Base-by-base conservation (phyloP, 495 filamentous ascomycete genomes). In the Lepidopterella palustris region DNA sequence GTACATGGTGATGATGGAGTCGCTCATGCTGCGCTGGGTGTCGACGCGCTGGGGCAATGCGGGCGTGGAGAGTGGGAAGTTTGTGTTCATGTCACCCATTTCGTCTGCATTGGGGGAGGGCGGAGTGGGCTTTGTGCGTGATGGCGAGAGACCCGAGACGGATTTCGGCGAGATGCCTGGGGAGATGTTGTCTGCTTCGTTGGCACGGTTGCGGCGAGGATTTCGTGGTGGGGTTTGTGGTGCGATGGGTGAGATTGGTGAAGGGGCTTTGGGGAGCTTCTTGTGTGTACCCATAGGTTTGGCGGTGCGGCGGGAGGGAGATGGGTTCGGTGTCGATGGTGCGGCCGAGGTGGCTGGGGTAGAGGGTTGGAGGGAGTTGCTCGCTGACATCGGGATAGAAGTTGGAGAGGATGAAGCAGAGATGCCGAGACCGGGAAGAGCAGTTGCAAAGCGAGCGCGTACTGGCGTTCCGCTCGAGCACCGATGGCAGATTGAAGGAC, bases 51-150 rank as follows among this genome's bases (percentile, higher is more conserved):
- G 59, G 11, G 61, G 65, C 4, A 58, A 53, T 5, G 61, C 61
- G 29, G 64, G 64, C 15, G 60, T 67, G 20, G 52, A 40, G 4
- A 67, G 50, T n/a, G 64, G 60, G 39, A 63, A 60, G 20, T 63
- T 60, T n/a, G 57, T 63, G 9, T 51, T 60, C 48, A 63, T 31
- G 26, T 60, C 64, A 13, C 53, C 64, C 26, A 57, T 58, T 24
- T 58, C 57, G 13, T 67, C 64, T 35, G 59, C 60, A 21, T 62
- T 59, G 6, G 63, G 63, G 11, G 63, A 62, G 23, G 63, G 59
- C 10, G 63, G 63, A 35, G 64, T 61, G 23, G 61, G 64, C 52
- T 67, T 67, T 28, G 60, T 60, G 20, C 61, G 31, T 25, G 64
- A 58, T 42, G 61, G 65, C 0, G 65, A 67, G 3, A 63, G 53